A percentile compares a stretch with the other conserved stretches of the same genome.
These are phyloP conservation scores for Tolypocladium inflatum DNA, from an alignment of 2,329 filamentous ascomycete species.

Conservation along the genomic window DNA sequence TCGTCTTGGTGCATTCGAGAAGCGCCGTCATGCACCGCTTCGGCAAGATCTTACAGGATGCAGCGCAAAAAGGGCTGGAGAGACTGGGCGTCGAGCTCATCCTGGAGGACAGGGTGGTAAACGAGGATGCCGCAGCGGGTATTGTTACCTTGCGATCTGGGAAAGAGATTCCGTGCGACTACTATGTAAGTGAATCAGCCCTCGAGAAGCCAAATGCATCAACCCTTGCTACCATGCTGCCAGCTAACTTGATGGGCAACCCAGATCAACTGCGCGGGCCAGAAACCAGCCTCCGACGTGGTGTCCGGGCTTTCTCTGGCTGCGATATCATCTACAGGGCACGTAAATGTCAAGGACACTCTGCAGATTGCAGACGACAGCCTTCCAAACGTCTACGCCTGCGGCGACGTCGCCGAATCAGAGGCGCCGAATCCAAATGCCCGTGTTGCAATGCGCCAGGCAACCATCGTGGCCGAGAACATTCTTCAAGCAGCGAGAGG, in stretches of 20 bases:
- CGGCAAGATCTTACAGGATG: slow-evolving; percentile 29
- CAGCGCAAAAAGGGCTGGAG: slow-evolving; percentile 30
- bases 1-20: slow-evolving; percentile 50
- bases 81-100: slow-evolving; percentile 39
- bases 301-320: slow-evolving; percentile 30
- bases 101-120: slow-evolving; percentile 37
- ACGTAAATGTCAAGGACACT: slow-evolving; percentile 44
- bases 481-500: slow-evolving; percentile 36
- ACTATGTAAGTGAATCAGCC: slow-evolving; percentile 27
- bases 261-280: slow-evolving; percentile 51
- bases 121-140: slow-evolving; percentile 23
- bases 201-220: no score
- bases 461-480: slow-evolving; percentile 42
- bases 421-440: slow-evolving; percentile 39
- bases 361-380: slow-evolving; percentile 43
- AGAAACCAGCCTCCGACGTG: slow-evolving; percentile 44
- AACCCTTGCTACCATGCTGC: neutral
- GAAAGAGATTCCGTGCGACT: slow-evolving; percentile 36
- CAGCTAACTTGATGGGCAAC: neutral
- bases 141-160: slow-evolving; percentile 36
- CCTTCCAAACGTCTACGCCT: slow-evolving; percentile 46
- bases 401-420: slow-evolving; percentile 54
- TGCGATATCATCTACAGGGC: slow-evolving; percentile 34
- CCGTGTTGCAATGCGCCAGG: slow-evolving; percentile 44
- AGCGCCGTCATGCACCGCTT: slow-evolving; percentile 42